Base-by-base conservation (phyloP, 1,284 basidiomycete species). In the Ustilago curta region DNA sequence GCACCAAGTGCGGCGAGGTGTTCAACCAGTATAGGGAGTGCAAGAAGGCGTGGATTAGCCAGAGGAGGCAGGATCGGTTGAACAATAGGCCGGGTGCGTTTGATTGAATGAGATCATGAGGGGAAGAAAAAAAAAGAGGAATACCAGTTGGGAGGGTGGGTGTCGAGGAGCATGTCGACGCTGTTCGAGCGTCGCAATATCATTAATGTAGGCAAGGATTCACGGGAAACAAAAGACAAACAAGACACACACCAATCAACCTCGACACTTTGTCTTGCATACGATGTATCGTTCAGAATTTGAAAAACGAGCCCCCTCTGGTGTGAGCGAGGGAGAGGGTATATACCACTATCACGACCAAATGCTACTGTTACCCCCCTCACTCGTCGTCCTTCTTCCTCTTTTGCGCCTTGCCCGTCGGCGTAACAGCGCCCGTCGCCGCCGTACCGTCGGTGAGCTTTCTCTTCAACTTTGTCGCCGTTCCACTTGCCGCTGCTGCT, bases 11-110 rank as follows among this genome's bases (percentile, higher is more conserved):
- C 66, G 53, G 65, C 8, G 66, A 83, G 8, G 77, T 77, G 4
- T 84, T 84, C 35, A 66, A 71, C 25, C 76, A 83, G 54, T 84
- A 84, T 12, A 27, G 68, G 2, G 73, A 82, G 32, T 82, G 80
- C 57, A 82, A 82, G 48, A 79, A 79, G 59, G 53, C 66, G 1
- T 82, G 80, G 80, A 69, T 80, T 39, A 50, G 56, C 8, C 79
- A 81, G 48, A 56, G 80, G 19, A 57, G 79, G 29, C 49, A 68
- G 19, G 79, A 81, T 43, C 25, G 79, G 32, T 29, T 71, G n/a
- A 75, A 70, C 19, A 73, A 73, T 31, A 45, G 77, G 4, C 70
- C 66, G 1, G 77, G 76, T 18, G 77, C 75, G 7, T 79, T 78
- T 27, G 76, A 78, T 37, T 78, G 49, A 62, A 47, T 7, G 25